phyloP scores from a whole-genome alignment of 352 stramenopile species.

The Phytophthora meadii region DNA sequence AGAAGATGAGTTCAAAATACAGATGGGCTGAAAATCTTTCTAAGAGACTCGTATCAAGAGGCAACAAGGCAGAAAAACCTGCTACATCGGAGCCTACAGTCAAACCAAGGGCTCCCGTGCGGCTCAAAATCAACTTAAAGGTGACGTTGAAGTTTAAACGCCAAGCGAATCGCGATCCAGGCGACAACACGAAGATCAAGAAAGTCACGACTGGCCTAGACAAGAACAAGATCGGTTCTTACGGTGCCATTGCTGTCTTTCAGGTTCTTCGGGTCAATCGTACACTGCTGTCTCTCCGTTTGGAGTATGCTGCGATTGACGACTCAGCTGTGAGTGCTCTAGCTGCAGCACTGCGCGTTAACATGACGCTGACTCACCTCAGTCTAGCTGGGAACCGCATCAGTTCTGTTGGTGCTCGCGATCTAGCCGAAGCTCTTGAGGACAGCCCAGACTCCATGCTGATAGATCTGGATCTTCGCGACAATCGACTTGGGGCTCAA shows the following conservation, averaged over 20 bases:
- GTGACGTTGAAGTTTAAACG: constrained; percentile 14
- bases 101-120: constrained; percentile 3
- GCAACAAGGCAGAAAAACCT: background rate
- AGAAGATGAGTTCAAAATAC: background rate
- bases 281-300: constrained; percentile 49
- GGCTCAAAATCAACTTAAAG: constrained; percentile 19
- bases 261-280: constrained; percentile 60
- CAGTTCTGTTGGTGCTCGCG: constrained; percentile 49
- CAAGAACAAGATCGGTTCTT: constrained; percentile 35
- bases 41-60: constrained; percentile 1
- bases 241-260: constrained; percentile 55
- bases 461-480: constrained; percentile 61
- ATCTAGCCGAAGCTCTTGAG: constrained; percentile 64
- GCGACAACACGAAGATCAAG: constrained; percentile 3
- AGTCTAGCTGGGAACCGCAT: constrained; percentile 63
- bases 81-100: background rate
- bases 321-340: constrained; percentile 64
- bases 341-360: constrained; percentile 62
- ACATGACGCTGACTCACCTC: constrained; percentile 65
- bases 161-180: background rate
- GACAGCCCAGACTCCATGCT: constrained; percentile 70
- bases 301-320: constrained; percentile 55
- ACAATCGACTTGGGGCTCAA: constrained; percentile 58
- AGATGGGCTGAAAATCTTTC: constrained; percentile 5
- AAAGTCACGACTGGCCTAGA: constrained; percentile 10